These are phyloP conservation scores for Oryza longistaminata DNA, from an alignment of 176 grass and related monocot genomes.

Conservation along the genomic window DNA sequence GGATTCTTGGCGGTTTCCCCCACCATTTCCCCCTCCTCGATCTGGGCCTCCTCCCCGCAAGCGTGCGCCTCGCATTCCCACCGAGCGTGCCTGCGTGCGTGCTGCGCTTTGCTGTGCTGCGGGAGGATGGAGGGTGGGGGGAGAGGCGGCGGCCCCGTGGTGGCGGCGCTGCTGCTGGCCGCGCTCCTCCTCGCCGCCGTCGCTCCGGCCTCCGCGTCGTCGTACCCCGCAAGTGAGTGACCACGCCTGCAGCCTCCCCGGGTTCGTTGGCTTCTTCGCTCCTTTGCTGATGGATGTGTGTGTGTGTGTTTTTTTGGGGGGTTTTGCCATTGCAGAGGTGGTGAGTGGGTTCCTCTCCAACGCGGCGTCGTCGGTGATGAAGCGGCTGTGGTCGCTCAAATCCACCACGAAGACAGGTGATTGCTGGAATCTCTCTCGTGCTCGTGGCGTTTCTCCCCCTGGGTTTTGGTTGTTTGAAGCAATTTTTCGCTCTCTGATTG, in stretches of 20 bases:
- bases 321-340: constrained; percentile 51
- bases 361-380: constrained; percentile 57
- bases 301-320: neutral
- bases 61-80: constrained; percentile 36
- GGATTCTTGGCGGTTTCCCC: constrained; percentile 45
- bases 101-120: neutral
- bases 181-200: constrained; percentile 38
- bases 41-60: constrained; percentile 43
- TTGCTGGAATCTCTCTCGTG: neutral
- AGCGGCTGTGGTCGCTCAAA: constrained; percentile 83
- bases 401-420: constrained; percentile 70
- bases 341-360: constrained; percentile 74
- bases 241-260: neutral
- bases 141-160: neutral
- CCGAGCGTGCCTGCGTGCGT: neutral
- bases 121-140: constrained; percentile 24
- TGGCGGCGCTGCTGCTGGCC: constrained; percentile 39
- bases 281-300: neutral
- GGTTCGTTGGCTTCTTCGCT: neutral
- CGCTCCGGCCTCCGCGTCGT: constrained; percentile 46
- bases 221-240: constrained; percentile 52
- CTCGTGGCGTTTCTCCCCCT: neutral
- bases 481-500: constrained; percentile 21
- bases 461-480: constrained; percentile 17
- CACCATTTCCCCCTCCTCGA: constrained; percentile 35